Base-by-base conservation (phyloP, 176 grass and related monocot species). In the Triticum timopheevii region DNA sequence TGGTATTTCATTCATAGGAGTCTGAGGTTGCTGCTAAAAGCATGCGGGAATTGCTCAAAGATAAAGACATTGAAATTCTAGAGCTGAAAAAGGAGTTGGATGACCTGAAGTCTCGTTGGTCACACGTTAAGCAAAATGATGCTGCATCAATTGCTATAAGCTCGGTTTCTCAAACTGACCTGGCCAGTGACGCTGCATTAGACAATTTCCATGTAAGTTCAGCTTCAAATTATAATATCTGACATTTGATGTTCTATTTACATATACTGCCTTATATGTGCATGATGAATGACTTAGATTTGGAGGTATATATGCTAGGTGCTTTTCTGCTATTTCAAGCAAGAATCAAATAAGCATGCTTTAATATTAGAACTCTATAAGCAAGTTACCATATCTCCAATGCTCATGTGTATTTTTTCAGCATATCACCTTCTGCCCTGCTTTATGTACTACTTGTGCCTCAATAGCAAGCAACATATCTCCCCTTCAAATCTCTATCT, bases 11-110 rank as follows among this genome's bases (percentile, higher is more conserved):
- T 31, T 31, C 61, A 36, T 78, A 95, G 93, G 93, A 88, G 31
- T 95, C 90, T 13, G 87, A 95, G 80, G 86, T 77, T 56, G 85
- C 80, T 61, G 67, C 22, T 79, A 56, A 80, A 80, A 86, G 34
- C 66, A 67, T 89, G 62, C 90, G 52, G 61, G 64, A 92, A 83
- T 69, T 66, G 19, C 25, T 90, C 61, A 83, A 59, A 86, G 80
- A 73, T 66, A 81, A 92, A 65, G 78, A 83, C 20, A 64, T 24
- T 1, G 28, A 91, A 73, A 61, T 84, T 22, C 73, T 87, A 71
- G 71, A 89, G 78, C 82, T 94, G 56, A 83, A 87, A 71, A 94
- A 81, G 76, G 64, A 89, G 66, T 69, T 91, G 50, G 68, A 89
- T 80, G 25, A 72, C 17, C 27, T 92, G 65, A 84, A 47, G 45